Percentiles rank a stretch among this genome's conserved stretches.
Conservation (phyloP, 441 rosid genomes). For the Mallotus repandus region DNA sequence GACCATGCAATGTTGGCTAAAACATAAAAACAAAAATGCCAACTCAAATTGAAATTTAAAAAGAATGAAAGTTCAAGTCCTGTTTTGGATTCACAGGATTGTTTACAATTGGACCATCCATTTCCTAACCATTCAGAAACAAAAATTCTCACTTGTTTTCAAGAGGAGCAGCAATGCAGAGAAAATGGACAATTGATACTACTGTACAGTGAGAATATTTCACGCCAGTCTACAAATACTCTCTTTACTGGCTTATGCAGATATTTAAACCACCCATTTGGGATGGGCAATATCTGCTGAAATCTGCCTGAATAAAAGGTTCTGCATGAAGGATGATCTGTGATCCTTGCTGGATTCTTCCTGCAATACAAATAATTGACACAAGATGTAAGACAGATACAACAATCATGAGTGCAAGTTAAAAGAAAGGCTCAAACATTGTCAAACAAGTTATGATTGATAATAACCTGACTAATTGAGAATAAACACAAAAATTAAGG, state of each 20-base stretch:
- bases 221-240: not conserved
- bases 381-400: not conserved
- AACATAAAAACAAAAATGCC: not conserved
- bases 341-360: conserved; percentile 5
- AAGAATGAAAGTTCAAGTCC: not conserved
- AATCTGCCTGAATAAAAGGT: not conserved
- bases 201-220: conserved; percentile 12
- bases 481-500: not conserved
- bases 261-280: not conserved
- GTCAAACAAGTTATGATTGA: not conserved
- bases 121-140: not conserved
- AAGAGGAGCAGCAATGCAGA: conserved; percentile 8
- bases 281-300: not conserved
- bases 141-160: not conserved
- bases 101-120: conserved; percentile 15
- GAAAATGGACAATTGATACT: not conserved
- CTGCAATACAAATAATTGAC: not conserved
- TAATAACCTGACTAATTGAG: not conserved
- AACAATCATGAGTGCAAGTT: not conserved
- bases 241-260: not conserved
- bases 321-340: not conserved
- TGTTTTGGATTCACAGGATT: not conserved
- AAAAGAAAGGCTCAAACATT: too few species aligned
- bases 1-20: not conserved
- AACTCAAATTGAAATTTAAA: not conserved